Evolutionary conservation across 352 stramenopile genomes (phyloP).

Genomic region (Phytophthora fragariaefolia): DNA sequence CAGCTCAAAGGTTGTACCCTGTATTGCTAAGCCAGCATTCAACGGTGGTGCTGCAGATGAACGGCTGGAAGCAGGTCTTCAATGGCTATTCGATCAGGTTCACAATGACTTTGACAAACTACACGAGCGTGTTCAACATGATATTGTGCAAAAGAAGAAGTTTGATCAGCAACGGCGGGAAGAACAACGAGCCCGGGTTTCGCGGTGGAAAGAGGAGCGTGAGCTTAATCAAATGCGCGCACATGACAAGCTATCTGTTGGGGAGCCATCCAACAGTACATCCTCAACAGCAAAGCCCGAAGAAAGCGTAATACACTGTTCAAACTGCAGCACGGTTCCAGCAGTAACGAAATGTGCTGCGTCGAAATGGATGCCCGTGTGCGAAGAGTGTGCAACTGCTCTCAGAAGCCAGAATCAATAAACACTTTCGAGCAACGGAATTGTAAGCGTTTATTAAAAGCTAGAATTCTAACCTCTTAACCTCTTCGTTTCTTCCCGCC

Average conservation of each 20-base stretch:
- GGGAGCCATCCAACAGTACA: conserved; percentile 7
- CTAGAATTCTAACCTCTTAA: neutral
- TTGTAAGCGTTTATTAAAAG: no score
- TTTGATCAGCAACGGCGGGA: conserved; percentile 60
- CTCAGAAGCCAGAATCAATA: conserved; percentile 53
- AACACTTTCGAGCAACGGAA: no score
- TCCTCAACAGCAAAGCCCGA: conserved; percentile 20
- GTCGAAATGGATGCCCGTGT: conserved; percentile 90
- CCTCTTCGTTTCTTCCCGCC: conserved; percentile 38
- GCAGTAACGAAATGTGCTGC: conserved; percentile 82
- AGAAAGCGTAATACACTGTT: conserved; percentile 69
- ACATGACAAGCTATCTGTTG: conserved; percentile 52
- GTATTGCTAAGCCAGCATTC: conserved; percentile 65
- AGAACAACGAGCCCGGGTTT: conserved; percentile 67
- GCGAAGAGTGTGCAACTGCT: conserved; percentile 51
- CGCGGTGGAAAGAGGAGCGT: conserved; percentile 76
- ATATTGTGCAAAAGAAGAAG: conserved; percentile 64
- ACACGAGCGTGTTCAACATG: conserved; percentile 50
- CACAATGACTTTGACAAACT: conserved; percentile 58
- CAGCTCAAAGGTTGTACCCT: conserved; percentile 54
- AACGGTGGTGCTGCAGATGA: conserved; percentile 65
- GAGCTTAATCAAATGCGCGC: conserved; percentile 65
- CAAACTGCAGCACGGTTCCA: conserved; percentile 52
- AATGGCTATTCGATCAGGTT: conserved; percentile 79
- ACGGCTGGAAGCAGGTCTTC: conserved; percentile 64